Evolutionary conservation across 2,329 filamentous ascomycete species (phyloP).

Genomic region (Diaporthe destruens): DNA sequence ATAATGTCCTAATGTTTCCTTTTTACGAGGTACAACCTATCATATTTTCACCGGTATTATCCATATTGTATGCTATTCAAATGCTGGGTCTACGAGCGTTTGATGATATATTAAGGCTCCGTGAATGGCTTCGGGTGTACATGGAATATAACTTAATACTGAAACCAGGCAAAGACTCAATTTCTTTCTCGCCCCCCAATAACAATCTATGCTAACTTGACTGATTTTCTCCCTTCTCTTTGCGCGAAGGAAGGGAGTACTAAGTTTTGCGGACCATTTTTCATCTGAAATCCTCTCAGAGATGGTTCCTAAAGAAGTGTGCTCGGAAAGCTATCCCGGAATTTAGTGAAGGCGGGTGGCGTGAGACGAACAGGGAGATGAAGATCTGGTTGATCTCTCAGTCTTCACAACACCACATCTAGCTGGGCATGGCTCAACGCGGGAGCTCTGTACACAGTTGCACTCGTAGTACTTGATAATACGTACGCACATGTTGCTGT

Average conservation of each 20-base stretch:
- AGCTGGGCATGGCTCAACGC: background rate
- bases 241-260: too few relatives aligned
- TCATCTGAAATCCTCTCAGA: background rate
- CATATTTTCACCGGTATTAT: too few relatives aligned
- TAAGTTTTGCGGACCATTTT: background rate
- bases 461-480: background rate
- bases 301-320: background rate
- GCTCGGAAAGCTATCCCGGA: too few relatives aligned
- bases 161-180: background rate
- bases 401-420: background rate
- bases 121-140: background rate
- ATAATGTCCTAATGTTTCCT: too few relatives aligned
- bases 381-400: background rate
- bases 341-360: background rate
- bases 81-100: too few relatives aligned
- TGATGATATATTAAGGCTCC: too few relatives aligned
- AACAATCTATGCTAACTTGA: background rate
- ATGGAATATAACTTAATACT: background rate
- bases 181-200: background rate
- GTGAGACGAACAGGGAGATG: slow-evolving; percentile 2
- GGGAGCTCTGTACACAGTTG: too few relatives aligned
- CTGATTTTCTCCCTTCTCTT: background rate
- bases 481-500: background rate
- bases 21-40: too few relatives aligned
- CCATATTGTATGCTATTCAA: too few relatives aligned